Base-by-base conservation (phyloP, 2,329 filamentous ascomycete species). In the Colletotrichum lindemuthianum region DNA sequence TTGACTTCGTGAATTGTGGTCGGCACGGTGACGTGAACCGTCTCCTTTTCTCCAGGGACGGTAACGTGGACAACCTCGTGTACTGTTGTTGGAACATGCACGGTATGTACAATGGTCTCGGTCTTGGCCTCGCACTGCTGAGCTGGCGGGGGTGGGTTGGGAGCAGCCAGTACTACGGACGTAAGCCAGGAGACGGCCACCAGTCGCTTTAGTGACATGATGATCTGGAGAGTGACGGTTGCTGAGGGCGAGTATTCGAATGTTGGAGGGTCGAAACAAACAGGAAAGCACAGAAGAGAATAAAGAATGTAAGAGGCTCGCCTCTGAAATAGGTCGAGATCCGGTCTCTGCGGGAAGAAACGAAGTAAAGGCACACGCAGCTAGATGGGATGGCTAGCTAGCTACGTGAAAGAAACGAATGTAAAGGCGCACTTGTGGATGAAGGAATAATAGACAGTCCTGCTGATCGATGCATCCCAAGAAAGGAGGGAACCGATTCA, bases 271-370 rank as follows among this genome's bases (percentile, higher is more conserved):
- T 36, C 32, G 15, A 37, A 43, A 12, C 6, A 53, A 48, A 16
- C 34, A 48, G 16, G 43, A 65, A 56, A 6, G 48, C 43, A 58
- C 41, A 43, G 34, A 44, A 63, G 48, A 16, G 33, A 63, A 63
- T 53, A 58, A 63, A 63, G 63, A 65, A 53, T 44, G 63, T 57
- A 53, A 36, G 65, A 66, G 57, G 63, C 64, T 65, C 60, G 64
- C 59, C 64, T 67, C 63, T 63, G n/a, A 56, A 57, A 9, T 44
- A 37, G 50, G 48, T 67, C 57, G 65, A 67, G 65, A 67, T 61
- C 65, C 65, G 48, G 65, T 67, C 65, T 67, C 65, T 67, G n/a
- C 33, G 16, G 39, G 41, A 13, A 37, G 47, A 66, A 66, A 37
- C 34, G 49, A 61, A 66, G 34, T 41, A 63, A 67, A 52, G 33